phyloP scores from a whole-genome alignment of 2,329 filamentous ascomycete species.

The Fusarium bactridioides region DNA sequence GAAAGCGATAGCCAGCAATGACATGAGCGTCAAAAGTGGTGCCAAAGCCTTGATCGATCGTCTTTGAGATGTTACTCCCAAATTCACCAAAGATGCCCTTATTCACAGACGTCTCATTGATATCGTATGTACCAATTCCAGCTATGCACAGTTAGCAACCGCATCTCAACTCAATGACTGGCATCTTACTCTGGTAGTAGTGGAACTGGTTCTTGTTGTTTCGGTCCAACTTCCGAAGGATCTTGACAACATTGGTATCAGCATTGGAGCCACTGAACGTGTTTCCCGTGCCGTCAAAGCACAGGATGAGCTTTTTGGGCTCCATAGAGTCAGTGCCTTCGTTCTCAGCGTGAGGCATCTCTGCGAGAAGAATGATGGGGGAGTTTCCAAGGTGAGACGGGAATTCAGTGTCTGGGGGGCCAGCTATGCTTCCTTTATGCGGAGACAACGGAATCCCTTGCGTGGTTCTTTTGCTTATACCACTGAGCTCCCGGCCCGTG shows the following conservation, averaged over 20 bases:
- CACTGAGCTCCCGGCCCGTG: not conserved
- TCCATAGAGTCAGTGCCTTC: slow-evolving; percentile 17
- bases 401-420: not conserved
- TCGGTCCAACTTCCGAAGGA: slow-evolving; percentile 56
- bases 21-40: slow-evolving; percentile 61
- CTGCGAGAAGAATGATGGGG: not conserved
- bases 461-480: not conserved
- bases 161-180: too few species aligned
- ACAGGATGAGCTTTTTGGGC: slow-evolving; percentile 54
- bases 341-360: slow-evolving; percentile 29
- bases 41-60: slow-evolving; percentile 54
- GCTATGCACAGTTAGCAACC: slow-evolving; percentile 39
- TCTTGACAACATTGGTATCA: slow-evolving; percentile 63
- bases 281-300: slow-evolving; percentile 60
- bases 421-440: slow-evolving; percentile 21
- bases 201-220: slow-evolving; percentile 54
- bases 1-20: slow-evolving; percentile 60
- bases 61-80: slow-evolving; percentile 48
- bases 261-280: slow-evolving; percentile 55
- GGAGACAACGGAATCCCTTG: not conserved
- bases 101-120: slow-evolving; percentile 53
- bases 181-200: slow-evolving; percentile 56
- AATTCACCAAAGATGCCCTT: slow-evolving; percentile 47
- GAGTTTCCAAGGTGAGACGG: not conserved
- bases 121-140: slow-evolving; percentile 60